A percentile compares a stretch with the other conserved stretches of the same genome.
phyloP scores from a whole-genome alignment of 2,329 filamentous ascomycete genomes.

The Verticillium nubilum region DNA sequence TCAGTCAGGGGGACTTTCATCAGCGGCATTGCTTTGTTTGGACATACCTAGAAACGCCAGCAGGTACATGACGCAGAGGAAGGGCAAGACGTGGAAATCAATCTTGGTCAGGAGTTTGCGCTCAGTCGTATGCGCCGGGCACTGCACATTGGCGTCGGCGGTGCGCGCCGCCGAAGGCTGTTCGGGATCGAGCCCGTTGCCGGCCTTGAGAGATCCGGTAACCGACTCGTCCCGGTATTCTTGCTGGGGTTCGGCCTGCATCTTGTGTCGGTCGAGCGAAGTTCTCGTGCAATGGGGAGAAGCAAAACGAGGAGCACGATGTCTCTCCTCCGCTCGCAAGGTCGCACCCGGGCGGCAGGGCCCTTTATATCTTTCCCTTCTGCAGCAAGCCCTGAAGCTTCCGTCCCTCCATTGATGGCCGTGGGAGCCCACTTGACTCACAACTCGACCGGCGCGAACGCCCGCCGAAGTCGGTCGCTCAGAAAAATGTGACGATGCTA shows the following conservation, averaged over 20 bases:
- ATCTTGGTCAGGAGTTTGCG: constrained; percentile 62
- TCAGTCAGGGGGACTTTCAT: neutral
- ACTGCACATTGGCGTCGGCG: constrained; percentile 17
- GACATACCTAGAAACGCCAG: constrained; percentile 57
- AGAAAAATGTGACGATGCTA: neutral
- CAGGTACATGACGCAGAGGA: constrained; percentile 66
- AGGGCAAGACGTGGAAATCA: constrained; percentile 66
- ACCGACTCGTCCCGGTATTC: neutral
- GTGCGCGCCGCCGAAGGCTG: neutral
- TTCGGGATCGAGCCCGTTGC: neutral
- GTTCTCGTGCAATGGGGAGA: neutral
- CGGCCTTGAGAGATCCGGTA: neutral
- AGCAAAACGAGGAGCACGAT: neutral
- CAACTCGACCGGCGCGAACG: neutral
- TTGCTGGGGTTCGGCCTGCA: neutral
- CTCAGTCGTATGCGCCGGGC: constrained; percentile 55
- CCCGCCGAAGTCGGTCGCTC: neutral
- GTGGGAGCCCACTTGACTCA: neutral
- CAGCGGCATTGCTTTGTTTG: neutral
- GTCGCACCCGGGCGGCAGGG: neutral
- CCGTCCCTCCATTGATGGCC: neutral
- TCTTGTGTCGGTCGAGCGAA: neutral
- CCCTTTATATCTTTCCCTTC: neutral
- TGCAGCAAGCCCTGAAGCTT: neutral
- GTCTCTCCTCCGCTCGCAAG: neutral